Conservation (phyloP, 331 rosid species). For the Cydonia oblonga region DNA sequence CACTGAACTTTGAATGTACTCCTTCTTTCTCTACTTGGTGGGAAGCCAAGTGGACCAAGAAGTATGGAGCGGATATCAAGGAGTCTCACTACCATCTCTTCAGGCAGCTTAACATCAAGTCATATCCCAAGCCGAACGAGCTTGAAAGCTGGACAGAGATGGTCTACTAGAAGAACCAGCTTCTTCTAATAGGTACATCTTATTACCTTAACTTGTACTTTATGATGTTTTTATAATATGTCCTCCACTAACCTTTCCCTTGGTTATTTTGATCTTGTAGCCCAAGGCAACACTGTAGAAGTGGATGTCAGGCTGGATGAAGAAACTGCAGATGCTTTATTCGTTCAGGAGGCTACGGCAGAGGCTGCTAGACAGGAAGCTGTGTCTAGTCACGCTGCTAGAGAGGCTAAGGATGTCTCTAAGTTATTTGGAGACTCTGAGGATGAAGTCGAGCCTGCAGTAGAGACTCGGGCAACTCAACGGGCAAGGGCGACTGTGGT, state of each 20-base stretch:
- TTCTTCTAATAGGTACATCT: too few species aligned
- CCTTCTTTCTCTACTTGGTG: too few species aligned
- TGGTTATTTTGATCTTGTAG: too few species aligned
- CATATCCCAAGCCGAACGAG: fast-evolving
- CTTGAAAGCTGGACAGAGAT: too few species aligned
- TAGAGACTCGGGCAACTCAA: fast-evolving
- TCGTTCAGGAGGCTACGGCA: fast-evolving
- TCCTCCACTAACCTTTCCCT: too few species aligned
- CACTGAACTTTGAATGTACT: too few species aligned
- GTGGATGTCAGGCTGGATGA: not conserved
- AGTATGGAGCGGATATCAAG: fast-evolving
- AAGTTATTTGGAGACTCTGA: fast-evolving
- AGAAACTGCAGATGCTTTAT: fast-evolving
- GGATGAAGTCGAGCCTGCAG: fast-evolving
- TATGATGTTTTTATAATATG: too few species aligned
- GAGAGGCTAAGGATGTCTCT: fast-evolving
- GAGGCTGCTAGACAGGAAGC: fast-evolving
- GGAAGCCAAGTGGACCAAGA: too few species aligned
- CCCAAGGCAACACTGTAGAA: not conserved
- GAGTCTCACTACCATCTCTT: fast-evolving
- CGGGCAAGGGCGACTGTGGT: fast-evolving
- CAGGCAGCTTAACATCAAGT: fast-evolving
- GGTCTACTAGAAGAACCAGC: too few species aligned
- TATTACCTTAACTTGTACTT: too few species aligned
- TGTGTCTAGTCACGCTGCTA: fast-evolving